Base-by-base conservation (phyloP, 208 protist genomes). In the Trypanosoma platydactyli region DNA sequence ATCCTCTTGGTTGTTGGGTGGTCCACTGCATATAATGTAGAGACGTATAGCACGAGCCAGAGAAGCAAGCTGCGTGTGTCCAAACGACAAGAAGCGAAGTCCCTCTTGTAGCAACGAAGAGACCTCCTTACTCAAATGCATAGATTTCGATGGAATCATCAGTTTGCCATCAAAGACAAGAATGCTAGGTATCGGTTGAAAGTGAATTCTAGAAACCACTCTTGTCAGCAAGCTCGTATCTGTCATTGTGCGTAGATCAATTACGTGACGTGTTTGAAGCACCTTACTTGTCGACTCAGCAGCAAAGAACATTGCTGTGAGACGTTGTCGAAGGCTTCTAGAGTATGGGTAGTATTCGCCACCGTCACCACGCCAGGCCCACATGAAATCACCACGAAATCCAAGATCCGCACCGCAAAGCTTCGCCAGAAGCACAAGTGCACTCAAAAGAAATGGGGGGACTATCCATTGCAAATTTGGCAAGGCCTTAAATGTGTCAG, bases 401-500 rank as follows among this genome's bases (percentile, higher is more conserved):
- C 63, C 40, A 30, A 79, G 73, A 40, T 76, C 56, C 4, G 64
- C 65, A 16, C 82, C 77, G 12, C 80, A 69, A 2, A 94, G 52
- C 27, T 81, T 84, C 1, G 81, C 46, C n/a, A 92, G 44, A 11
- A 95, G 63, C 38, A 87, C 30, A 12, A 94, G 60, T 48, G 86
- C 74, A n/a, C 83, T 82, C 77, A 77, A 92, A 54, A 81, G 61
- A 30, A 80, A 41, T n/a, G 75, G 56, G 0, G 90, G 83, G 9
- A 93, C 71, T 6, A 79, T 46, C 88, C 90, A 95, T 66, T 92
- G 83, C 25, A 90, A 62, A 40, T 81, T 91, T n/a, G 86, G 77
- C 18, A 84, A 63, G 13, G 69, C 62, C 38, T 76, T 77, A 59
- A 78, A 68, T 25, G 59, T 58, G 40, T 84, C 74, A 40, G 79